Evolutionary conservation across 345 rosid species (phyloP).

Genomic region (Salix exigua): DNA sequence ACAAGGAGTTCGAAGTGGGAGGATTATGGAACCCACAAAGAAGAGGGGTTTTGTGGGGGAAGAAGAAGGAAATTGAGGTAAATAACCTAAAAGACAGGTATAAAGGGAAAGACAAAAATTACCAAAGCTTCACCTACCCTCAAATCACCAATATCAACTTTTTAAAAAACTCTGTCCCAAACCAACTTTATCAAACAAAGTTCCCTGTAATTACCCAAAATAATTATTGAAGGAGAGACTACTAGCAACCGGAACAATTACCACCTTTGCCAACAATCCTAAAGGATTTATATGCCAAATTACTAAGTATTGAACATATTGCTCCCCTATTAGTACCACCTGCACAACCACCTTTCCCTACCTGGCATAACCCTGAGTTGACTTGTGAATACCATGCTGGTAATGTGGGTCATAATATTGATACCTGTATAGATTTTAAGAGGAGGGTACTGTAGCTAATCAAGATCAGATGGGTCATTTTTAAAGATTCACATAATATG

Average conservation of each 20-base stretch:
- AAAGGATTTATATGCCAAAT: not conserved
- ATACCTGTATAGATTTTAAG: accelerated
- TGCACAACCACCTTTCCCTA: not conserved
- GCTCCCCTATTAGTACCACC: not conserved
- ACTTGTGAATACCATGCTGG: not conserved
- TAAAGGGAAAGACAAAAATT: too few relatives aligned
- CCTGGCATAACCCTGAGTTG: not conserved
- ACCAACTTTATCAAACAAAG: accelerated
- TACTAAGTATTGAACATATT: too few relatives aligned
- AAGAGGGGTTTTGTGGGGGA: not conserved
- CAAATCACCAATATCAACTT: too few relatives aligned
- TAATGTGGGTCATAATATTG: not conserved
- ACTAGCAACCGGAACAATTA: not conserved
- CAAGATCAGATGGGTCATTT: not conserved
- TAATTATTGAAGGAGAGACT: not conserved
- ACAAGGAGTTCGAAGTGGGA: not conserved
- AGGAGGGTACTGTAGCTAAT: too few relatives aligned
- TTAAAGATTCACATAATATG: too few relatives aligned
- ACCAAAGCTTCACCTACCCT: too few relatives aligned
- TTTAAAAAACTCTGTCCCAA: accelerated
- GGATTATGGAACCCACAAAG: not conserved
- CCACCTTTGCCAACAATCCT: not conserved
- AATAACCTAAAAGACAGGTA: too few relatives aligned
- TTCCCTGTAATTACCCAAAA: not conserved
- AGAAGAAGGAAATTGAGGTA: not conserved